Base-by-base conservation (phyloP, 1,284 basidiomycete species). In the Cutaneotrichosporon curvatum region DNA sequence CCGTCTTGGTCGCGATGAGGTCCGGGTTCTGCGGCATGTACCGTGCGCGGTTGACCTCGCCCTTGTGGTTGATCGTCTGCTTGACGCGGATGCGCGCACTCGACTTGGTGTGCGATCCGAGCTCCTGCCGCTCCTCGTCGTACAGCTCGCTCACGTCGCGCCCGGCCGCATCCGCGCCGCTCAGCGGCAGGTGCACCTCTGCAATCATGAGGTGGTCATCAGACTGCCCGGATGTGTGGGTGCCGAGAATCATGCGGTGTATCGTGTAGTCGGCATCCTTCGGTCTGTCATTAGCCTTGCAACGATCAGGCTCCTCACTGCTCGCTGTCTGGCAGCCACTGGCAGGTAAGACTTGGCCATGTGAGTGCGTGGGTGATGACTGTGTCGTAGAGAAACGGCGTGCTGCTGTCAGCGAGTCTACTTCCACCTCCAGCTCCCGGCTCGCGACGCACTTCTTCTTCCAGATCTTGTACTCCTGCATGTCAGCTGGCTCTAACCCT, bases 11-110 rank as follows among this genome's bases (percentile, higher is more conserved):
- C 2, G 95, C 95, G 56, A 99, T 88, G 57, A 99, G 72, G 71
- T 98, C 89, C 6, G 89, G 87, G 65, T 98, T 98, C 73, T 97
- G 94, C 14, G 95, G 95, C 88, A 96, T 97, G 71, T 98, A 99
- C 37, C 95, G 79, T 47, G 95, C 95, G 32, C 92, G 77, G 72
- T 99, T 98, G 62, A 98, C 89, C 71, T 99, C 95, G 41, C 91
- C 91, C 9, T 81, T 80, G 71, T 99, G 95, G 69, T 92, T 92
- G 75, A 99, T 98, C 53, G 82, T 84, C 68, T 99, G 95, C 28
- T 84, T 85, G 64, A 96, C 81, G 62, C 87, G 84, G 53, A 98
- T 82, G 21, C 88, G 81, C 1, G 91, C 87, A 33, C 65, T 75
- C 5, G 83, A 78, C 32, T 89, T 81, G 15, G 80, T 82, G 70